These are phyloP conservation scores for Vanrija sp. DNA, from an alignment of 1,284 basidiomycete species.

Conservation along the genomic window DNA sequence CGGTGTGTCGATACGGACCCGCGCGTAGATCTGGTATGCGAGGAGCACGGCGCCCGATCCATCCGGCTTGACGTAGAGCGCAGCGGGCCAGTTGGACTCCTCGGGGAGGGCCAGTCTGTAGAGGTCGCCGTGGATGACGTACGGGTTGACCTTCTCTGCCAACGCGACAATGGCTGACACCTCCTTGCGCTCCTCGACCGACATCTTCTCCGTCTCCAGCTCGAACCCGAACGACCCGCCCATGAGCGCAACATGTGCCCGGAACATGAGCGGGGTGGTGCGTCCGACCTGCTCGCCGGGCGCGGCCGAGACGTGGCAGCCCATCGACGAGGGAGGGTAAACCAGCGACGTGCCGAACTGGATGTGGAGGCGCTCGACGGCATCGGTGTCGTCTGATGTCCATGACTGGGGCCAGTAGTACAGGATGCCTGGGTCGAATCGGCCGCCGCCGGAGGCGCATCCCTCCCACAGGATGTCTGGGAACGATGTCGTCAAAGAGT, in stretches of 20 bases:
- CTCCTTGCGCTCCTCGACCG: slow-evolving; percentile 10
- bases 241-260: slow-evolving; percentile 35
- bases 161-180: slow-evolving; percentile 16
- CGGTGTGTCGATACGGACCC: background rate
- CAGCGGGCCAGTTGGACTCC: slow-evolving; percentile 23
- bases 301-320: slow-evolving; percentile 23
- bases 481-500: slow-evolving; percentile 19
- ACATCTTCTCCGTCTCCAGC: slow-evolving; percentile 17
- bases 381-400: slow-evolving; percentile 32
- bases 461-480: slow-evolving; percentile 28
- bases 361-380: slow-evolving; percentile 21
- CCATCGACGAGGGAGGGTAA: slow-evolving; percentile 25
- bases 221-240: slow-evolving; percentile 30
- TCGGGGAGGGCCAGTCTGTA: slow-evolving; percentile 17
- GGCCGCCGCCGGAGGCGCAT: slow-evolving; percentile 29
- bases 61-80: slow-evolving; percentile 13
- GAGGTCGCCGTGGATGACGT: slow-evolving; percentile 23
- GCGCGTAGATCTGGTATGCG: slow-evolving; percentile 6
- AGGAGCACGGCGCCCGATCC: slow-evolving; percentile 11
- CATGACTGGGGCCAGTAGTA: slow-evolving; percentile 27
- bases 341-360: slow-evolving; percentile 26
- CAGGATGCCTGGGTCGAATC: slow-evolving; percentile 29
- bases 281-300: slow-evolving; percentile 26
- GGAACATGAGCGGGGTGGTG: slow-evolving; percentile 22
- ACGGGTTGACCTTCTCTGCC: slow-evolving; percentile 19